Conservation (phyloP, 2,329 filamentous ascomycete genomes). For the Claviceps quebecensis region DNA sequence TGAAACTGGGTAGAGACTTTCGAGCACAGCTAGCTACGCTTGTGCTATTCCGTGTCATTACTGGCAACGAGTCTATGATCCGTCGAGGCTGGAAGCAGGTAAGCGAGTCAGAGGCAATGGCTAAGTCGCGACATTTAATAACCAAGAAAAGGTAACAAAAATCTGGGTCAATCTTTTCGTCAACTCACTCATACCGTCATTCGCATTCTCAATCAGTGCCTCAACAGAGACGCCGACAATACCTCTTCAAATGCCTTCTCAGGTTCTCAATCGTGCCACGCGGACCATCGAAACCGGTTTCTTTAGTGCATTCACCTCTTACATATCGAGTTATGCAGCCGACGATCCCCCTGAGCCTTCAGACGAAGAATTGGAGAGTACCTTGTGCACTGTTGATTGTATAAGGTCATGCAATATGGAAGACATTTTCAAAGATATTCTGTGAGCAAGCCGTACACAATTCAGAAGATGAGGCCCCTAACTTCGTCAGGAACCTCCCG, state of each 20-base stretch:
- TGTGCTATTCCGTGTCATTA: constrained; percentile 86
- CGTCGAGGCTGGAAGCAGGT: constrained; percentile 66
- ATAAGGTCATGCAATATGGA: constrained; percentile 79
- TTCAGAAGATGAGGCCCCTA: background rate
- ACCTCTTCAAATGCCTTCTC: constrained; percentile 78
- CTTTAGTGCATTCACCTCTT: constrained; percentile 88
- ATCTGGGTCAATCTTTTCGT: constrained; percentile 94
- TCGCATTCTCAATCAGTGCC: constrained; percentile 50
- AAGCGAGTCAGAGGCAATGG: constrained; percentile 22
- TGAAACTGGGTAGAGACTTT: constrained; percentile 88
- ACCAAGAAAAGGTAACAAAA: constrained; percentile 52
- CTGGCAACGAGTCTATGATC: constrained; percentile 68
- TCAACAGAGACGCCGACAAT: constrained; percentile 64
- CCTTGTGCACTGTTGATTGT: constrained; percentile 85
- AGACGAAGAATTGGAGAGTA: constrained; percentile 92
- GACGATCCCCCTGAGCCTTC: constrained; percentile 96
- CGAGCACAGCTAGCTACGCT: constrained; percentile 86
- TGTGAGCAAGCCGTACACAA: constrained; percentile 36
- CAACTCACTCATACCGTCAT: constrained; percentile 80
- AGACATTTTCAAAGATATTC: constrained; percentile 69
- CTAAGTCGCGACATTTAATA: constrained; percentile 7
- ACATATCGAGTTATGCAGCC: constrained; percentile 96
- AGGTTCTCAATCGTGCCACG: constrained; percentile 78
- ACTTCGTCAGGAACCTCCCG: constrained; percentile 22
- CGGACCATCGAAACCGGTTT: constrained; percentile 69